Base-by-base conservation (phyloP, 2,329 filamentous ascomycete genomes). In the Fusarium tuaranense region DNA sequence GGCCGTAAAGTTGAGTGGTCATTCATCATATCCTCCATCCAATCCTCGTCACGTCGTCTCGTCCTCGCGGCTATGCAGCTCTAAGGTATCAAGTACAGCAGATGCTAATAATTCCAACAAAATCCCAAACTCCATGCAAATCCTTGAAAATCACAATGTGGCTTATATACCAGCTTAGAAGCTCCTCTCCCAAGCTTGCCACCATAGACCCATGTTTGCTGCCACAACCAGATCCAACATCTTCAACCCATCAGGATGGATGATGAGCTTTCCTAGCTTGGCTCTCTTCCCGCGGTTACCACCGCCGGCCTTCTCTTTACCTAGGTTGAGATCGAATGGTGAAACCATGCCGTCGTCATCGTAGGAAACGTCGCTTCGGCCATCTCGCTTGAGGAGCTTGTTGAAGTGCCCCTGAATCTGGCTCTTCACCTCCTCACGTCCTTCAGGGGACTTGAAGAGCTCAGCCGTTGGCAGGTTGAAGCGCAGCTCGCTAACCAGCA, bases 201-300 rank as follows among this genome's bases (percentile, higher is more conserved):
- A 98, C 94, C 95, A 99, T 18, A 98, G 86, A 1, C 94, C 95
- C 84, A 99, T 90, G 80, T 98, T 98, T 13, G 95, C 93, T 5
- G 96, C 94, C 22, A 99, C 94, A 0, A 97, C 87, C 68, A 99
- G 83, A 86, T 99, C 97, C 78, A 98, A 83, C 96, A 99, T 98
- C 86, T 97, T 97, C 74, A 97, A 84, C 0, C 97, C 97, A 78
- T 97, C 95, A 66, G 96, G 92, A 77, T 95, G 91, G 41, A 99
- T 89, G 62, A 98, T 95, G 62, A 99, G 85, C 83, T 98, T 99
- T 1, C 96, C 97, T 77, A 99, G 86, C 85, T 99, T 99, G 5
- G 95, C 95, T 78, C 94, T 91, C 81, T 94, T 95, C 0, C 96
- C 96, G 53, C 92, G 89, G 79, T 94, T 93, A 0, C 96, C 96